Base-by-base conservation (phyloP, 768 basidiomycete genomes). In the Auricularia heimuer region DNA sequence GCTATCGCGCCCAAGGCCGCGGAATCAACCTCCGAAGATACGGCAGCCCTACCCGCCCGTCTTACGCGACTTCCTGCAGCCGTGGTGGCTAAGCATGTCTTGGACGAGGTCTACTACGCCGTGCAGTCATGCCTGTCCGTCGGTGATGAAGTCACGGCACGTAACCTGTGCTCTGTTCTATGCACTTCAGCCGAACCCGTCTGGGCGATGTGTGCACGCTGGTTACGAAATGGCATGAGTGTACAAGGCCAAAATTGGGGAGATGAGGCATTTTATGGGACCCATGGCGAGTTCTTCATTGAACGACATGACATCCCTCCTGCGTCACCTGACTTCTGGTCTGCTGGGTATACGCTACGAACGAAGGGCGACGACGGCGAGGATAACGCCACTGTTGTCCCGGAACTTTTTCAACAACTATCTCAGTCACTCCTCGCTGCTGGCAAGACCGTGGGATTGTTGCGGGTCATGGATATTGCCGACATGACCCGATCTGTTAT, bases 281-380 rank as follows among this genome's bases (percentile, higher is more conserved):
- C 56, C 1, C 85, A 87, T 21, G 86, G 87, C 11, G 91, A 94
- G 70, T 92, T 92, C 75, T 92, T 93, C 73, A 84, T 94, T 58
- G 87, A 89, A 70, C 82, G 83, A 66, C 44, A 90, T 82, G 21
- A 76, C 89, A 54, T 64, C 67, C 8, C 65, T 72, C 39, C 66
- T 84, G 70, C 87, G 89, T 69, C 87, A 86, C 0, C 70, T 4
- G 89, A 92, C 64, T 91, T 91, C 70, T 94, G 91, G 91, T 76
- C 80, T 36, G 85, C 89, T 51, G 89, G 87, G 0, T 92, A 87
- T 73, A 76, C 77, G 2, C 72, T 91, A 66, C 75, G 85, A 29
- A 29, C 29, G 29, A 29, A 29, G 29, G 29, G 29, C 45, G 81
- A 81, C 60, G 75, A 75, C 1, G 64, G 65, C 18, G 71, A 70